Evolutionary conservation across 148 eudicot genomes (phyloP), one percentile per base, ranked within the genome.

Genomic region (Cornus suecica): DNA sequence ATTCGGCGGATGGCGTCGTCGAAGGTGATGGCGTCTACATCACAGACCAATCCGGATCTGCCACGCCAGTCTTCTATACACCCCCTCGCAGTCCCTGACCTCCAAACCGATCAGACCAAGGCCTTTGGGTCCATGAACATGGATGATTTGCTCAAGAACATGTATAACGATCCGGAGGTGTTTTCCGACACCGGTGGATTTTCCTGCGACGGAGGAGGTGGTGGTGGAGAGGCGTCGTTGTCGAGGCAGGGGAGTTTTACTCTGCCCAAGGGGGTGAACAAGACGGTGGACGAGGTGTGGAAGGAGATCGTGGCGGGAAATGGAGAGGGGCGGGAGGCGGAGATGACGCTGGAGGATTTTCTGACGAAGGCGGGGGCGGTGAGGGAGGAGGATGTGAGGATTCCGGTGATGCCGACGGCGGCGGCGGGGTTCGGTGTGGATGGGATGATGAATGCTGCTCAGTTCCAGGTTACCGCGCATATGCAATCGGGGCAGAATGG

Each of bases 291-390:
- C 28, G 88, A 82, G 77, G 89, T 86, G 34, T 84, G 87, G 89
- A 83, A 76, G 71, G 89, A 84, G 66, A 79, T 84, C 22, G 83
- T 79, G 67, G 71, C 27, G 72, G 83, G 74, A 10, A 63, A 34
- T 8, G 65, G 37, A 14, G 76, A 72, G 41, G 48, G 32, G 27
- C 68, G 77, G 41, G 87, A 86, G 63, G 73, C 82, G 66, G 78
- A 71, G 77, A 87, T 89, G 92, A 89, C 90, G 2, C 76, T 89
- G 79, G 92, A 89, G 83, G 87, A 81, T 74, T 89, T 79, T 65
- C 73, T 88, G 61, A 67, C 86, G 0, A 83, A 85, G 79, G 89
- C 89, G 5, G 89, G 91, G 10, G 84, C 89, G 5, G 89, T 80
- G 25, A 74, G 69, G 25, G 84, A 80, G 75, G 88, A 80, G 54